Evolutionary conservation across 345 rosid species (phyloP), one percentile per base, ranked within the genome.

Genomic region (Eutrema heterophyllum): DNA sequence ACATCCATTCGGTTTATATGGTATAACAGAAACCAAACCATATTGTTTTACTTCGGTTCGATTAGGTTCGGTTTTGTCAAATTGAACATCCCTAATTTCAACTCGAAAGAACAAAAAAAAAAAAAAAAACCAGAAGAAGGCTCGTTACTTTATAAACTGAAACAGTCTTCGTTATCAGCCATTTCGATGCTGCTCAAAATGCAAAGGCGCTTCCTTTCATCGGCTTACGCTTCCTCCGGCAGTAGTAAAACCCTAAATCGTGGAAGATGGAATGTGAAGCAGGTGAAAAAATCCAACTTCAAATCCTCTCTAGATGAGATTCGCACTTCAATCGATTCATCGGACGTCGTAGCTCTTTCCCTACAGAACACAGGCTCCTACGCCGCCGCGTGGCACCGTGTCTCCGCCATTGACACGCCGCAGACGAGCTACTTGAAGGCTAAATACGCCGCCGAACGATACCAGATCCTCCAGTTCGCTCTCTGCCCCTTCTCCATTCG

Each of bases 331-430:
- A 78, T 91, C 58, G 75, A 84, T 57, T 38, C 78, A 54, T 87
- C 91, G 38, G 91, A 94, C 65, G 88, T 84, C 84, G 52, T 91
- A 48, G 90, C 95, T 48, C 67, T 94, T 57, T 89, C 88, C 13
- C 79, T 94, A 70, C 85, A 81, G 65, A 85, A 69, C 73, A 87
- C 93, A 21, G 98, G 96, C 64, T 87, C 88, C 16, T 83, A 77
- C 82, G 80, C 93, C 72, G 73, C 96, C 74, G 57, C 93, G 6
- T 94, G 98, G 98, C 97, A 91, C 72, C 90, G 90, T 27, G 61
- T 86, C 70, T 86, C 89, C 74, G 76, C 93, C 64, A 81, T 88
- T 50, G 96, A 94, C 74, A 81, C 95, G 1, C 60, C 87, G 1
- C 82, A 85, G 14, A 85, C 83, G 5, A 95, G 96, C 67, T 94